Evolutionary conservation across 2,329 filamentous ascomycete species (phyloP).

Genomic region (Neopestalotiopsis sp.): DNA sequence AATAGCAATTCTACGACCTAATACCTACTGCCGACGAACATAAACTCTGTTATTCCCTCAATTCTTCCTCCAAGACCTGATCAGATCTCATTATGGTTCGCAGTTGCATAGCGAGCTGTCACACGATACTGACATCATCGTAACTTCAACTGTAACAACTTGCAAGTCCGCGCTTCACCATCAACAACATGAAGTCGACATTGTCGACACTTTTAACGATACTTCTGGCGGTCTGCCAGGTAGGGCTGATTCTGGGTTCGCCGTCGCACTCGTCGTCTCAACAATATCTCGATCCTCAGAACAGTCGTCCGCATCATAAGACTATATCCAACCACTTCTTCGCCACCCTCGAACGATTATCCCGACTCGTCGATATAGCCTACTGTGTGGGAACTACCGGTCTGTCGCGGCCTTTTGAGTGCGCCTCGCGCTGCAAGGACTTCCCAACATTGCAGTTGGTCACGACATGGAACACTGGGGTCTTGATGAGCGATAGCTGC

Average conservation of each 20-base stretch:
- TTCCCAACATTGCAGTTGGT: slow-evolving; percentile 82
- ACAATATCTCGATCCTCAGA: slow-evolving; percentile 13
- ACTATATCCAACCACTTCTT: slow-evolving; percentile 70
- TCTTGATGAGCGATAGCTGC: slow-evolving; percentile 85
- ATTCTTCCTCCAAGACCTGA: neutral
- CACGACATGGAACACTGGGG: slow-evolving; percentile 88
- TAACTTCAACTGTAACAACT: neutral
- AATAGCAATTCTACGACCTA: neutral
- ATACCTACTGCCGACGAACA: neutral
- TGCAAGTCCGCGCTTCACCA: neutral
- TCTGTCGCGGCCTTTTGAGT: slow-evolving; percentile 81
- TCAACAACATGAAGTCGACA: slow-evolving; percentile 12
- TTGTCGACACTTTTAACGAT: neutral
- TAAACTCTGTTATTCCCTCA: neutral
- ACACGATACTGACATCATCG: slow-evolving; percentile 19
- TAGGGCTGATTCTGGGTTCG: neutral
- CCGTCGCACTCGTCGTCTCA: neutral
- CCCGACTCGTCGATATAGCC: slow-evolving; percentile 90
- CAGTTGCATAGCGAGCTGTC: neutral
- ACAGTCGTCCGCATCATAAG: slow-evolving; percentile 53
- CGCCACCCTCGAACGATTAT: slow-evolving; percentile 80
- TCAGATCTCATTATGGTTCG: neutral
- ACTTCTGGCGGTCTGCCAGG: slow-evolving; percentile 10
- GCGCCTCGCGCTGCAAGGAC: slow-evolving; percentile 82
- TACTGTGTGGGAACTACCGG: slow-evolving; percentile 92